Evolutionary conservation across 805 yeast genomes (phyloP).

Genomic region (Starmera dryadoides): DNA sequence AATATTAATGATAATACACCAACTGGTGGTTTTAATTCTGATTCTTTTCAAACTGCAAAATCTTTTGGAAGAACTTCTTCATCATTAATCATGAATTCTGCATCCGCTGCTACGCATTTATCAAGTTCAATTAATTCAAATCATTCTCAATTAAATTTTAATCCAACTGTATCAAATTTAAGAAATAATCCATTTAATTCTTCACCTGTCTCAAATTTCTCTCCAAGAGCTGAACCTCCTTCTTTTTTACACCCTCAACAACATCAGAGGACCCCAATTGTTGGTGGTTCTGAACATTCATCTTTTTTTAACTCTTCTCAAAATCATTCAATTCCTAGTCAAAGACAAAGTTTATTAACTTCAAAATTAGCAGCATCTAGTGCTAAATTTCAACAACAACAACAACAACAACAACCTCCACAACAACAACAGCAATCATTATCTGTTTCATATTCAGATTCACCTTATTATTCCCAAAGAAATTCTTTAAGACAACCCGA

Average conservation of each 20-base stretch:
- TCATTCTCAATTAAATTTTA: not conserved
- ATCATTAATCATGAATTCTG: too few relatives aligned
- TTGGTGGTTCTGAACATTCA: slow-evolving; percentile 1
- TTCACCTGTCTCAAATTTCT: slow-evolving; percentile 16
- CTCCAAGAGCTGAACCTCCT: slow-evolving; percentile 21
- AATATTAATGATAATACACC: too few relatives aligned
- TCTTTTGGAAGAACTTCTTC: slow-evolving; percentile 15
- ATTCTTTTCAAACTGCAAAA: slow-evolving; percentile 20
- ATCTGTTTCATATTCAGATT: too few relatives aligned
- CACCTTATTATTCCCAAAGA: slow-evolving; percentile 19
- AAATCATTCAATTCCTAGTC: slow-evolving; percentile 7
- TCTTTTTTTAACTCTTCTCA: slow-evolving; percentile 1
- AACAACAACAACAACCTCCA: slow-evolving; percentile 11
- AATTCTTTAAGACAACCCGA: slow-evolving; percentile 37
- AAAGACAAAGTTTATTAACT: slow-evolving; percentile 21
- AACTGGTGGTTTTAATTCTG: slow-evolving; percentile 11
- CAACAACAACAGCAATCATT: too few relatives aligned
- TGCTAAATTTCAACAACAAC: slow-evolving; percentile 4
- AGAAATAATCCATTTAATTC: slow-evolving; percentile 2
- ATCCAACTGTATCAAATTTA: too few relatives aligned
- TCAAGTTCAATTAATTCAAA: slow-evolving; percentile 12
- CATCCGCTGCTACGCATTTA: too few relatives aligned
- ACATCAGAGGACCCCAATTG: not conserved
- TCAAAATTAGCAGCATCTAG: slow-evolving; percentile 23
- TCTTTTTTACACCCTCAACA: slow-evolving; percentile 1